These are phyloP conservation scores for Dactylis glomerata DNA, from an alignment of 176 grass and related monocot species.

Conservation along the genomic window DNA sequence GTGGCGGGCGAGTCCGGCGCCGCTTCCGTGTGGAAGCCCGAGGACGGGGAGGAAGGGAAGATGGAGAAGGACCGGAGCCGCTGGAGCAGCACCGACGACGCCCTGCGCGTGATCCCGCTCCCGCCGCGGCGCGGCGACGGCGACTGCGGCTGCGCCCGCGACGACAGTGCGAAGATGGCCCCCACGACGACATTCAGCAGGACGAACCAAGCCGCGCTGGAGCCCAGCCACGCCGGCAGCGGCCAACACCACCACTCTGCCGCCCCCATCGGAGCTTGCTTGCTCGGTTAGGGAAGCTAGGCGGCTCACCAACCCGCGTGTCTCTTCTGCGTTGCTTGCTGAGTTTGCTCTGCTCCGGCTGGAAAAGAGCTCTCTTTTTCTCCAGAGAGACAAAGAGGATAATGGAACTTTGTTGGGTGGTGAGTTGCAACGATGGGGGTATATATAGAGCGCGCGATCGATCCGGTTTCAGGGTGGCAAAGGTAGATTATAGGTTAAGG, in stretches of 20 bases:
- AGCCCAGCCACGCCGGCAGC: not conserved
- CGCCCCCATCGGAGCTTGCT: not conserved
- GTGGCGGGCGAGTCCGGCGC: not conserved
- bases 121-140: not conserved
- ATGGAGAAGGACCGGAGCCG: constrained; percentile 34
- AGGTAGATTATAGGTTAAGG: not conserved
- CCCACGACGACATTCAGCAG: constrained; percentile 19
- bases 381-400: not conserved
- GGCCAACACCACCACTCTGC: not conserved
- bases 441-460: not conserved
- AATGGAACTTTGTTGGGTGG: not conserved
- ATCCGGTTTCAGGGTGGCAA: not conserved
- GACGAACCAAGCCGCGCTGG: not conserved
- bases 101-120: constrained; percentile 8
- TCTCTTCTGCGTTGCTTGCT: not conserved
- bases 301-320: not conserved
- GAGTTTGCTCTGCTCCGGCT: not conserved
- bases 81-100: constrained; percentile 20
- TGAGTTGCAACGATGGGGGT: not conserved
- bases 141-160: not conserved
- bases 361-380: not conserved
- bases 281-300: not conserved
- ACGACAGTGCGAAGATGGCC: constrained; percentile 19
- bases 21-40: not conserved
- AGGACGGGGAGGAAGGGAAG: constrained; percentile 45